phyloP scores from a whole-genome alignment of 176 grass and related monocot genomes.

The Paspalum vaginatum region DNA sequence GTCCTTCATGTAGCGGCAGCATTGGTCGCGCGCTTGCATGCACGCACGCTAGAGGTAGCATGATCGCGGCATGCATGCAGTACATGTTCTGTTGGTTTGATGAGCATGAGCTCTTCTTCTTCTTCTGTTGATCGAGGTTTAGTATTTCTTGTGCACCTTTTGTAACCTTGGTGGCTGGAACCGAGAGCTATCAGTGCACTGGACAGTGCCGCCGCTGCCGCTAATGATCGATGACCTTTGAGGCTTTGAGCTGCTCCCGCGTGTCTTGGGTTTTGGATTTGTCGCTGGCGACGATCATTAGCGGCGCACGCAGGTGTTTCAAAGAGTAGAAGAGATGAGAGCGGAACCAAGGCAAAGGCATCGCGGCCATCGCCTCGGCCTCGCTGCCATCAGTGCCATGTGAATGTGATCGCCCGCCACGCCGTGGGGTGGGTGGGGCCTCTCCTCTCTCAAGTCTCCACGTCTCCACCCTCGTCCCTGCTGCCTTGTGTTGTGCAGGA shows the following conservation, averaged over 20 bases:
- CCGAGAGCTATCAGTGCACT: neutral
- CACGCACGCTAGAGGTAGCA: neutral
- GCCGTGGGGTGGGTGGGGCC: constrained; percentile 12
- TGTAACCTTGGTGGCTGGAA: no score
- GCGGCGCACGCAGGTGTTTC: neutral
- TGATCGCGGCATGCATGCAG: neutral
- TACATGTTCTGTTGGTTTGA: neutral
- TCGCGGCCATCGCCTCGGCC: no score
- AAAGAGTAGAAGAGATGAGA: neutral
- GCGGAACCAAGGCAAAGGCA: neutral
- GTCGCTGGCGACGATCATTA: constrained; percentile 54
- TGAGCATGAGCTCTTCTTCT: neutral
- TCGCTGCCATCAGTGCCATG: no score
- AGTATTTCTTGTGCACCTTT: no score
- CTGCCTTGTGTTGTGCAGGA: neutral
- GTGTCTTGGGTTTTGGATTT: constrained; percentile 39
- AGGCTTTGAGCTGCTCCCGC: no score
- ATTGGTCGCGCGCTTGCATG: neutral
- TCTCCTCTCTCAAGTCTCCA: no score
- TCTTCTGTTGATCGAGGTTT: neutral
- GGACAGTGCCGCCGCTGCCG: neutral
- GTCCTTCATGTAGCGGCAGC: neutral
- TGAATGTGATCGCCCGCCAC: constrained; percentile 27
- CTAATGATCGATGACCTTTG: constrained; percentile 8
- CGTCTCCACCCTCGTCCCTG: no score